Evolutionary conservation across 345 rosid genomes (phyloP).

Genomic region (Populus nigra): DNA sequence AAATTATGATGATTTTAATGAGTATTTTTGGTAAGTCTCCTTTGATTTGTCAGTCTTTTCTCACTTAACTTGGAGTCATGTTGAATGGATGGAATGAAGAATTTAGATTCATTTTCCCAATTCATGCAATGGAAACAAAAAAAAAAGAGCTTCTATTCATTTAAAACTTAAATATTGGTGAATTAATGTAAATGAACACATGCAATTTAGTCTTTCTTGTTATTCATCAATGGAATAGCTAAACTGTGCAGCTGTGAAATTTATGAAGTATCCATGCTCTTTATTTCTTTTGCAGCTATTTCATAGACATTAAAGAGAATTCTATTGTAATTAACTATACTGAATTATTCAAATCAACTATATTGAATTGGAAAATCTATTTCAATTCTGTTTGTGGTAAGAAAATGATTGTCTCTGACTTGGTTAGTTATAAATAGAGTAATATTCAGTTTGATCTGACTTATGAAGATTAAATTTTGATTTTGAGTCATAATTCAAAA

Average conservation of each 20-base stretch:
- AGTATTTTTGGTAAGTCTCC: conserved; percentile 72
- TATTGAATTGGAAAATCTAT: not conserved
- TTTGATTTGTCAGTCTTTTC: not conserved
- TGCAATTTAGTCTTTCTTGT: not conserved
- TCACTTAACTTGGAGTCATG: too few species aligned
- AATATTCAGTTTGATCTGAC: too few species aligned
- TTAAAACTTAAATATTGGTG: not conserved
- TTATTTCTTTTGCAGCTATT: not conserved
- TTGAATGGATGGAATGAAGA: not conserved
- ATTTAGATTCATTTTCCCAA: not conserved
- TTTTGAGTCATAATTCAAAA: too few species aligned
- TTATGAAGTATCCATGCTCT: not conserved
- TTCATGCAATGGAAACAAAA: not conserved
- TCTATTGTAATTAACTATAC: not conserved
- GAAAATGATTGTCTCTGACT: not conserved
- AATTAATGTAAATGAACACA: not conserved
- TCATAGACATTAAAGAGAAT: not conserved
- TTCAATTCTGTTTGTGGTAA: not conserved
- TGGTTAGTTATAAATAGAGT: too few species aligned
- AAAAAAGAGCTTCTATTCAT: too few species aligned
- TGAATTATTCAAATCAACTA: not conserved
- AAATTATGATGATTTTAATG: conserved; percentile 97
- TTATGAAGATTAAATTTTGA: too few species aligned
- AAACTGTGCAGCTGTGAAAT: not conserved
- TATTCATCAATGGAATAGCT: not conserved